A percentile compares a stretch with the other conserved stretches of the same genome.
Conservation (phyloP, 129 eudicot species). For the Flaveria robusta region DNA sequence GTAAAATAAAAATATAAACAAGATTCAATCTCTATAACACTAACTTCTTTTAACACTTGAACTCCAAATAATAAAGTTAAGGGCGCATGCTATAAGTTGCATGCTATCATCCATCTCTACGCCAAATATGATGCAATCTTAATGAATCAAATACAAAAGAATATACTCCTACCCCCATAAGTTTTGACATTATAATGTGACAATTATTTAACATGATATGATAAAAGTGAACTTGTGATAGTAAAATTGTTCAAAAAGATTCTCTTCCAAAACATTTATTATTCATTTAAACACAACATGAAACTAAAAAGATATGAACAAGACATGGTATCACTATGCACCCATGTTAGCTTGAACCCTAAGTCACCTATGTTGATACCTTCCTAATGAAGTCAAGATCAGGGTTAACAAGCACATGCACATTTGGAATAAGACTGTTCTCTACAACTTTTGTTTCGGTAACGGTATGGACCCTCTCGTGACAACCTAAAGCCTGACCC, state of each 20-base stretch:
- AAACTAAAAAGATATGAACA: background rate
- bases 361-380: conserved; percentile 34
- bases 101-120: background rate
- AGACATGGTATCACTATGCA: conserved; percentile 26
- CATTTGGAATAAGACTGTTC: background rate
- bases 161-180: background rate
- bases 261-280: background rate
- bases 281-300: conserved; percentile 4
- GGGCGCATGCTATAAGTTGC: background rate
- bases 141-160: background rate
- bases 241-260: conserved; percentile 10
- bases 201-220: background rate
- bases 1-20: background rate
- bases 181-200: background rate
- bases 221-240: background rate
- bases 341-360: conserved; percentile 47
- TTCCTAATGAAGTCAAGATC: conserved; percentile 35
- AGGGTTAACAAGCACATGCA: conserved; percentile 38
- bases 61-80: background rate
- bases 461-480: conserved; percentile 59
- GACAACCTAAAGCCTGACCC: conserved; percentile 67
- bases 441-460: conserved; percentile 38
- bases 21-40: background rate
- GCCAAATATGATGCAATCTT: background rate
- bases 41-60: background rate